A percentile compares a stretch with the other conserved stretches of the same genome.
Evolutionary conservation across 768 basidiomycete genomes (phyloP).

Genomic region (Lentinus brumalis): DNA sequence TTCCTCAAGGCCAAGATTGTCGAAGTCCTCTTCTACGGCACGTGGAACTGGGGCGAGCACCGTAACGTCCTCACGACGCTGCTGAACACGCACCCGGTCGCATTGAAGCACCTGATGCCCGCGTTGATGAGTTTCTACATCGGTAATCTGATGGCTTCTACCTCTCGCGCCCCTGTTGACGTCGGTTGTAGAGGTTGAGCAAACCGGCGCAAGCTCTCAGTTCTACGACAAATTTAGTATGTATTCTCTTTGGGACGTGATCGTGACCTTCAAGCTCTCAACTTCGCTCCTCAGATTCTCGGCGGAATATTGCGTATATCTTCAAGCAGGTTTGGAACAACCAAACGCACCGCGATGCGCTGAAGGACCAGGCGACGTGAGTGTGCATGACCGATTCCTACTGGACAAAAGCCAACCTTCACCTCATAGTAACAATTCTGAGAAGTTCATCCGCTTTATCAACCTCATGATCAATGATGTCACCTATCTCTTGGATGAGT

Average conservation of each 20-base stretch:
- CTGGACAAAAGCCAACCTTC: neutral
- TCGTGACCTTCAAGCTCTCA: neutral
- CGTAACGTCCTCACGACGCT: constrained; percentile 77
- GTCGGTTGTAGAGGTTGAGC: constrained; percentile 79
- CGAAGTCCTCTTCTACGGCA: constrained; percentile 79
- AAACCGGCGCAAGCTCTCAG: constrained; percentile 95
- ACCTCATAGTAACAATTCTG: constrained; percentile 61
- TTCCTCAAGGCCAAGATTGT: constrained; percentile 97
- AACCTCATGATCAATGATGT: constrained; percentile 99
- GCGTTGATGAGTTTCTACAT: constrained; percentile 94
- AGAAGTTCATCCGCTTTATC: constrained; percentile 93
- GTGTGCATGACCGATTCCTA: constrained; percentile 25
- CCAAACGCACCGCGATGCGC: constrained; percentile 82
- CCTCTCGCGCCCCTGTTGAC: neutral
- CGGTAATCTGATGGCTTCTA: constrained; percentile 48
- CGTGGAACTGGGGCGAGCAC: constrained; percentile 63
- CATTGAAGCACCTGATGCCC: constrained; percentile 86
- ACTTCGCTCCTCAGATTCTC: constrained; percentile 28
- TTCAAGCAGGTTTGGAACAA: constrained; percentile 93
- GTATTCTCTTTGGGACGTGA: constrained; percentile 31
- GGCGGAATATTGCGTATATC: constrained; percentile 85
- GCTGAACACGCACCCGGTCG: constrained; percentile 84
- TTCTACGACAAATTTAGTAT: constrained; percentile 98
- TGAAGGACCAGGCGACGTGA: constrained; percentile 78
- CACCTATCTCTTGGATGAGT: constrained; percentile 97